These are phyloP conservation scores for Pleurotus sapidus DNA, from an alignment of 768 basidiomycete genomes.

Conservation along the genomic window DNA sequence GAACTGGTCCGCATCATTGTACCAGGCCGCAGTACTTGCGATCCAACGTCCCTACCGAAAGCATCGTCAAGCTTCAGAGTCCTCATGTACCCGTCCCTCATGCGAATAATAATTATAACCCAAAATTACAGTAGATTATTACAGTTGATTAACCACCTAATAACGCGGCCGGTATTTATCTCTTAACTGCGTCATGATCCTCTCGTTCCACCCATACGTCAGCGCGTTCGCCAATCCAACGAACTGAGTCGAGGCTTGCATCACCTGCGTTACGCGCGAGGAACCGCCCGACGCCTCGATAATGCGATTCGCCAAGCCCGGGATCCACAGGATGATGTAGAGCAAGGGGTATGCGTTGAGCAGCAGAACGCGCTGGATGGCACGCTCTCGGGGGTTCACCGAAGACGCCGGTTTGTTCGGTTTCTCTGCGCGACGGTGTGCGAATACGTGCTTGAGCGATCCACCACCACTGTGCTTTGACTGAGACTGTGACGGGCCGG, in stretches of 20 bases:
- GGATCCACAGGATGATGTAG: slow-evolving; percentile 15
- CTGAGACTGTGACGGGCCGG: background rate
- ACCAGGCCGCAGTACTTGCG: too few species aligned
- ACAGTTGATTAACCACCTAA: too few species aligned
- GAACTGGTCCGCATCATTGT: slow-evolving; percentile 98
- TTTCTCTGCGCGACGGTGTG: background rate
- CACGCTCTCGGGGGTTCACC: background rate
- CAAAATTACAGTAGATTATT: too few species aligned
- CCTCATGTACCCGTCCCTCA: too few species aligned
- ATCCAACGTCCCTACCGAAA: too few species aligned
- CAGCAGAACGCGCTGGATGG: slow-evolving; percentile 8
- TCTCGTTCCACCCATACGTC: slow-evolving; percentile 14
- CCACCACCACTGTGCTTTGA: background rate
- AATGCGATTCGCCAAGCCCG: slow-evolving; percentile 12
- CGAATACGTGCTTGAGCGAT: background rate
- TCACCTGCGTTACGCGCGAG: slow-evolving; percentile 6
- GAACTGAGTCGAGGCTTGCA: slow-evolving; percentile 13
- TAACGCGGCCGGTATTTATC: background rate
- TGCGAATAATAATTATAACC: too few species aligned
- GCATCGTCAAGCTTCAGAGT: too few species aligned
- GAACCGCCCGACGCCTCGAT: slow-evolving; percentile 12
- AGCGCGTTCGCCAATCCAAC: slow-evolving; percentile 13
- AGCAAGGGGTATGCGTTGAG: slow-evolving; percentile 14
- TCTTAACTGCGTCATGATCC: slow-evolving; percentile 6
- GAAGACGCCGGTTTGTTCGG: background rate